phyloP scores from a whole-genome alignment of 345 rosid species.

The Erysimum cheiranthoides region DNA sequence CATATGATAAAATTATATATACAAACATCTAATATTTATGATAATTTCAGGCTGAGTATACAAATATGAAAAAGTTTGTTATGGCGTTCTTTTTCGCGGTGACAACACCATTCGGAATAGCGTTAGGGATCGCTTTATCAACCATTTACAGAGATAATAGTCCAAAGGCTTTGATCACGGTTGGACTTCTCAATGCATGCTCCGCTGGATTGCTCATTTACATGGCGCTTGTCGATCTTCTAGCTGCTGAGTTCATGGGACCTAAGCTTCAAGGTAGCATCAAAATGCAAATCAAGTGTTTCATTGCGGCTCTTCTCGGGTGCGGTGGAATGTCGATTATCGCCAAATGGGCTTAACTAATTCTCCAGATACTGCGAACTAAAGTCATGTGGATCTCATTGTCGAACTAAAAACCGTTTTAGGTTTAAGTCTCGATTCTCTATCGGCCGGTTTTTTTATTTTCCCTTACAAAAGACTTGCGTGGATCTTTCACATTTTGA shows the following conservation, averaged over 20 bases:
- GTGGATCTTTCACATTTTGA: slow-evolving; percentile 21
- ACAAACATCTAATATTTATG: not conserved
- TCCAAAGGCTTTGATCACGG: slow-evolving; percentile 63
- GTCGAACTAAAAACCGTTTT: slow-evolving; percentile 26
- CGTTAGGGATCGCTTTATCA: slow-evolving; percentile 63
- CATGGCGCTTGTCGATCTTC: slow-evolving; percentile 85
- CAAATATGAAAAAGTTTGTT: slow-evolving; percentile 46
- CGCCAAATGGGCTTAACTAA: slow-evolving; percentile 74
- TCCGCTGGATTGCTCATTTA: slow-evolving; percentile 76
- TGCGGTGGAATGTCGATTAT: slow-evolving; percentile 78
- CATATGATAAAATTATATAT: slow-evolving; percentile 1
- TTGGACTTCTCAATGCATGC: slow-evolving; percentile 72
- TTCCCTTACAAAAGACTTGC: slow-evolving; percentile 8
- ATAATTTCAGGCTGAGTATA: slow-evolving; percentile 60
- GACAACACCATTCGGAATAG: slow-evolving; percentile 77
- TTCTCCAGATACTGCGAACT: not conserved
- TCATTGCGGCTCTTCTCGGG: slow-evolving; percentile 63
- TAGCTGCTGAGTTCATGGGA: slow-evolving; percentile 73
- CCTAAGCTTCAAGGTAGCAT: slow-evolving; percentile 69
- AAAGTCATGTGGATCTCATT: slow-evolving; percentile 23
- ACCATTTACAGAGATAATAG: slow-evolving; percentile 60
- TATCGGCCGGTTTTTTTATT: not conserved
- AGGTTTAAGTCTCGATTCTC: slow-evolving; percentile 36
- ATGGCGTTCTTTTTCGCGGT: slow-evolving; percentile 77
- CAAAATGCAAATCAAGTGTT: slow-evolving; percentile 66